These are phyloP conservation scores for Metschnikowia amazonensis DNA, from an alignment of 805 yeast species.

Conservation along the genomic window DNA sequence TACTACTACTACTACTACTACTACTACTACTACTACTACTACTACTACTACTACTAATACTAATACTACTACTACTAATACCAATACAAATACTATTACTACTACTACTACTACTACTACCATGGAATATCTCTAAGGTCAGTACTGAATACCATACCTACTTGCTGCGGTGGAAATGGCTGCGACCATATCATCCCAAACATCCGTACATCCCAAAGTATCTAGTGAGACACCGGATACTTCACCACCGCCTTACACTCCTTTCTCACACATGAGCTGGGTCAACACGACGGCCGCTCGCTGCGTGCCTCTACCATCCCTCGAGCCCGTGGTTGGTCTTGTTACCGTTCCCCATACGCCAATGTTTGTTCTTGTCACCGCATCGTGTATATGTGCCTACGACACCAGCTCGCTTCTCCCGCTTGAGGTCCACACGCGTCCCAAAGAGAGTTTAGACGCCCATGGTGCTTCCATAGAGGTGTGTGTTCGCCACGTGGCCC, in stretches of 20 bases:
- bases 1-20: too few species aligned
- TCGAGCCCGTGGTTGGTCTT: constrained; percentile 7
- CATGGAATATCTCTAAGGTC: too few species aligned
- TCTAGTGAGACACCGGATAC: background rate
- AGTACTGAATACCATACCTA: too few species aligned
- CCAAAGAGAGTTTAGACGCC: constrained; percentile 11
- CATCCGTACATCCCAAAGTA: too few species aligned
- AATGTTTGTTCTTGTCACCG: constrained; percentile 12
- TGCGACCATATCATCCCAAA: too few species aligned
- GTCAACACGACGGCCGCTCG: constrained; percentile 1
- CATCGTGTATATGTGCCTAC: constrained; percentile 8
- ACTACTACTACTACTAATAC: too few species aligned
- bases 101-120: too few species aligned
- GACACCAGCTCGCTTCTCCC: constrained; percentile 16
- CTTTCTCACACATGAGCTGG: too few species aligned
- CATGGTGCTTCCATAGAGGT: constrained; percentile 10
- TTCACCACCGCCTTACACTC: background rate
- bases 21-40: too few species aligned
- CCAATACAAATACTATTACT: too few species aligned
- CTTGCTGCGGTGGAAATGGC: background rate
- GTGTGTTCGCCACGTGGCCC: constrained; percentile 31
- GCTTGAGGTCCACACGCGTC: constrained; percentile 15
- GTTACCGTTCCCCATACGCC: constrained; percentile 17
- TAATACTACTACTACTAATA: too few species aligned
- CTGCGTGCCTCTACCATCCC: constrained; percentile 21